A percentile compares a stretch with the other conserved stretches of the same genome.
These are phyloP conservation scores for Arthrobotrys megalospora DNA, from an alignment of 2,329 filamentous ascomycete genomes.

Conservation along the genomic window DNA sequence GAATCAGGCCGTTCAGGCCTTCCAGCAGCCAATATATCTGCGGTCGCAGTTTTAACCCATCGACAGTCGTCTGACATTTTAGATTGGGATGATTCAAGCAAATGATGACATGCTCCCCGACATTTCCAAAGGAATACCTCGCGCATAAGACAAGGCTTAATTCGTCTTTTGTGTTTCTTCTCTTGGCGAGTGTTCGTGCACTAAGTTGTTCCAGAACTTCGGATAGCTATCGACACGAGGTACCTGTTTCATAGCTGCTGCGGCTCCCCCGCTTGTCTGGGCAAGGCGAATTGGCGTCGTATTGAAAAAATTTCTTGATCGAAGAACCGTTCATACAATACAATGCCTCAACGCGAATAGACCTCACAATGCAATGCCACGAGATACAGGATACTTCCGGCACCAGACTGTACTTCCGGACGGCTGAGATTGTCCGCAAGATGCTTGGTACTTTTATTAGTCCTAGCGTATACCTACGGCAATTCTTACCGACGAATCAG, in stretches of 20 bases:
- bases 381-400: not conserved
- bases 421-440: slow-evolving; percentile 4
- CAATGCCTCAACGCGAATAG: slow-evolving; percentile 41
- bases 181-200: slow-evolving; percentile 3
- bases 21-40: not conserved
- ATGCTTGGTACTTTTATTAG: slow-evolving; percentile 14
- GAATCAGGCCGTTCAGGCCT: slow-evolving; percentile 43
- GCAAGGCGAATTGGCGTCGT: slow-evolving; percentile 47
- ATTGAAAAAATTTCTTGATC: not conserved
- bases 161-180: slow-evolving; percentile 3
- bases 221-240: slow-evolving; percentile 42
- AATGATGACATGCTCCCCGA: slow-evolving; percentile 15
- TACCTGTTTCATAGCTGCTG: slow-evolving; percentile 30
- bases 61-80: not conserved
- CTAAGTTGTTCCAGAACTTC: slow-evolving; percentile 41
- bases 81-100: slow-evolving; percentile 2
- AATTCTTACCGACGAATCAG: slow-evolving; percentile 19
- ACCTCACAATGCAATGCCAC: slow-evolving; percentile 25
- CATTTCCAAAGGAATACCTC: slow-evolving; percentile 1
- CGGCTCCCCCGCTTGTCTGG: slow-evolving; percentile 7
- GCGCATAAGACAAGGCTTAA: slow-evolving; percentile 55
- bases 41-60: not conserved
- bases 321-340: slow-evolving; percentile 29
- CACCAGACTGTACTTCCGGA: not conserved
- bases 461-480: not conserved